Conservation (phyloP, 768 basidiomycete species). For the Asterophora lycoperdoides region DNA sequence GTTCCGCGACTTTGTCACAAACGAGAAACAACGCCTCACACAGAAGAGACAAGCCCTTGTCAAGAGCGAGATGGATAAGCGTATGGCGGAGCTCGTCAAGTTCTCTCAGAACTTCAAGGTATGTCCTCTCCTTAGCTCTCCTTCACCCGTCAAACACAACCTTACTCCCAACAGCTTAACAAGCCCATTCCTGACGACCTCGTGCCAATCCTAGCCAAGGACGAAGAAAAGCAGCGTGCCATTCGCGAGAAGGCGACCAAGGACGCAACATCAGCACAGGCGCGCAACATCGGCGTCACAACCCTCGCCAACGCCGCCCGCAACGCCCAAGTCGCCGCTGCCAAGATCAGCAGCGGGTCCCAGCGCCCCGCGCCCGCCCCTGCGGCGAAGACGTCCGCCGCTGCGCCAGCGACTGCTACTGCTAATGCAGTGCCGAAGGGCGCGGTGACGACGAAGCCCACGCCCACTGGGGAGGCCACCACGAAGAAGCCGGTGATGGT, state of each 20-base stretch:
- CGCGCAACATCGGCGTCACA: conserved; percentile 66
- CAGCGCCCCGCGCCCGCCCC: conserved; percentile 12
- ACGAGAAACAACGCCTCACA: conserved; percentile 84
- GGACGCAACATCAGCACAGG: conserved; percentile 62
- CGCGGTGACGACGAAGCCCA: conserved; percentile 23
- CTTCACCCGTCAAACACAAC: background rate
- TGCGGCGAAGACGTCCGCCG: conserved; percentile 25
- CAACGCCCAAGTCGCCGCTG: conserved; percentile 33
- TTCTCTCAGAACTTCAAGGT: conserved; percentile 97
- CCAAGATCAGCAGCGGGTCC: conserved; percentile 27
- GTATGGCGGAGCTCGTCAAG: conserved; percentile 87
- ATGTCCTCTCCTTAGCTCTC: conserved; percentile 10
- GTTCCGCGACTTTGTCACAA: conserved; percentile 90
- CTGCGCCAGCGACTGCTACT: conserved; percentile 18
- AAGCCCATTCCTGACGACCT: conserved; percentile 95
- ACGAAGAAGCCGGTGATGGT: conserved; percentile 60
- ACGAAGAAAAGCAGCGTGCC: conserved; percentile 81
- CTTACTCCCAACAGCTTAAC: conserved; percentile 59
- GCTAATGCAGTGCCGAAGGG: conserved; percentile 23
- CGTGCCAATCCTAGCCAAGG: conserved; percentile 88
- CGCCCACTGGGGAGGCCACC: conserved; percentile 26
- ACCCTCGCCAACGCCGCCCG: conserved; percentile 49
- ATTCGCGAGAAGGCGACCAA: conserved; percentile 74
- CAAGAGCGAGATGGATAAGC: conserved; percentile 93
- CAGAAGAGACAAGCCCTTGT: conserved; percentile 87